Conservation (phyloP, 1,284 basidiomycete genomes). For the Polyporus tsugae region DNA sequence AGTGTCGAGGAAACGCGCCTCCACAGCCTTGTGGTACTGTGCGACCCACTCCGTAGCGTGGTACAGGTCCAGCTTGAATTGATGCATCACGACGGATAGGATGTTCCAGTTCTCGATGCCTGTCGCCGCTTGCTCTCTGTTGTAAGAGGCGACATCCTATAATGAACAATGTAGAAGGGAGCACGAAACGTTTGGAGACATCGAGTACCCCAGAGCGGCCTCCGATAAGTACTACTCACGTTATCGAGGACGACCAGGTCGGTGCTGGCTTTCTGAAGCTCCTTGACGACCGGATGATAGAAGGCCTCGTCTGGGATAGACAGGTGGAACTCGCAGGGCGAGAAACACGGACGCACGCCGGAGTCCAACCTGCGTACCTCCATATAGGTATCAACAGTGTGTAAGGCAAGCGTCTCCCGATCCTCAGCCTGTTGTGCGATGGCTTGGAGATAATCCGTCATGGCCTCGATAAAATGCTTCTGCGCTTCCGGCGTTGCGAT, state of each 20-base stretch:
- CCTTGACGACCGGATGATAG: conserved; percentile 43
- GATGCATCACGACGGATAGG: conserved; percentile 43
- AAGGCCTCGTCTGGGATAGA: conserved; percentile 45
- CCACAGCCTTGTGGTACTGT: conserved; percentile 38
- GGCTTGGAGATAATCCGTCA: conserved; percentile 41
- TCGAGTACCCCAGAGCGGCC: too few relatives aligned
- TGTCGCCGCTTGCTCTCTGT: conserved; percentile 46
- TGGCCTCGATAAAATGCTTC: conserved; percentile 33
- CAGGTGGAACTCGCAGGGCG: conserved; percentile 44
- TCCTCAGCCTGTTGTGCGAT: conserved; percentile 42
- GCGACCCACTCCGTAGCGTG: conserved; percentile 44
- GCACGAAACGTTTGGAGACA: too few relatives aligned
- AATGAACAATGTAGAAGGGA: too few relatives aligned
- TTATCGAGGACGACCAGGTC: conserved; percentile 36
- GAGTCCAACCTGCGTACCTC: conserved; percentile 42
- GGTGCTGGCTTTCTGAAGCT: conserved; percentile 33
- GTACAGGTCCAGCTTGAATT: conserved; percentile 40
- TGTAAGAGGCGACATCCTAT: conserved; percentile 46
- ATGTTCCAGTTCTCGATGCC: conserved; percentile 47
- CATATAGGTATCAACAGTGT: conserved; percentile 44
- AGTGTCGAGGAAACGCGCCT: conserved; percentile 39
- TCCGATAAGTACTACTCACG: conserved; percentile 41
- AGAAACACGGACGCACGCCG: conserved; percentile 44
- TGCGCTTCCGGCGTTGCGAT: conserved; percentile 28
- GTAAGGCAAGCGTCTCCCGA: conserved; percentile 36